These are phyloP conservation scores for Plectosphaerella plurivora DNA, from an alignment of 2,329 filamentous ascomycete genomes.

Conservation along the genomic window DNA sequence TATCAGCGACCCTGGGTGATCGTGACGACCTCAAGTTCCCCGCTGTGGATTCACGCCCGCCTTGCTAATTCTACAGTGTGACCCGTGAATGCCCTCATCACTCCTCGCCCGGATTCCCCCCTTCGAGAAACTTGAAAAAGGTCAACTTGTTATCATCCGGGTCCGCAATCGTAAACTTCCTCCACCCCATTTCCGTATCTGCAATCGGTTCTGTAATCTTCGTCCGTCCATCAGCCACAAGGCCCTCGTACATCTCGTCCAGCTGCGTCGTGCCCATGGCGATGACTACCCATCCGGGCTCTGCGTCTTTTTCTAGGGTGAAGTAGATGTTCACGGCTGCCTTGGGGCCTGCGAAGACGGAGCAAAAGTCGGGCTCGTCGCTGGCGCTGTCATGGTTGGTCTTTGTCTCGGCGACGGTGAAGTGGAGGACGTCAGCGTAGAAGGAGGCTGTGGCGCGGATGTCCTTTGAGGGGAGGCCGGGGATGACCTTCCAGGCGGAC, in stretches of 20 bases:
- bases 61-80: too few species aligned
- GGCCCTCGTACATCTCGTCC: neutral
- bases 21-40: too few species aligned
- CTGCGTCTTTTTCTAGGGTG: neutral
- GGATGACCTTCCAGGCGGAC: constrained; percentile 9
- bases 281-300: constrained; percentile 1
- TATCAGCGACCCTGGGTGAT: neutral
- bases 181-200: constrained; percentile 4
- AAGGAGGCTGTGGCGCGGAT: constrained; percentile 2
- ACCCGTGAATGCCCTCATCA: neutral
- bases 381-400: neutral
- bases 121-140: constrained; percentile 6
- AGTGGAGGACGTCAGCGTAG: constrained; percentile 3
- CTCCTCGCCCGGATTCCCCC: constrained; percentile 5
- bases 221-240: neutral
- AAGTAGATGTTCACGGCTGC: constrained; percentile 7
- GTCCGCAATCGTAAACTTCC: constrained; percentile 5
- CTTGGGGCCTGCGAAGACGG: neutral
- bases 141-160: constrained; percentile 2
- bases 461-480: constrained; percentile 1
- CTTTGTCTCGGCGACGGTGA: neutral
- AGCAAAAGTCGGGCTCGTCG: constrained; percentile 4
- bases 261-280: constrained; percentile 3
- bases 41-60: too few species aligned
- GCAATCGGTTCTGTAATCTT: constrained; percentile 1